phyloP scores from a whole-genome alignment of 257 asterid genomes.

The Ilex aquifolium region DNA sequence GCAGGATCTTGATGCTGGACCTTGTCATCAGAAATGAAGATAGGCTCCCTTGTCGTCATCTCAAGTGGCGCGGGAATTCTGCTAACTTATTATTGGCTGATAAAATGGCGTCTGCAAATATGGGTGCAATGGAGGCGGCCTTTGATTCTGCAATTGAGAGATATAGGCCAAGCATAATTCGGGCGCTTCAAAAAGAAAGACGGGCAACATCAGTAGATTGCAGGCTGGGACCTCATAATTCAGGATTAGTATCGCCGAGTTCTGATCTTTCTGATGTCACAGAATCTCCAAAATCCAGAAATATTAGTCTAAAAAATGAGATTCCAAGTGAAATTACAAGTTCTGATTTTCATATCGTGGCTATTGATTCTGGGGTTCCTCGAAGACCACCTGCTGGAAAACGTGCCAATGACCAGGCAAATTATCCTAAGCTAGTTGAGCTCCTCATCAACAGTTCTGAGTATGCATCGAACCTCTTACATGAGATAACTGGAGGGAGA shows the following conservation, averaged over 20 bases:
- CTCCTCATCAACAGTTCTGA: constrained; percentile 80
- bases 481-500: constrained; percentile 81
- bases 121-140: constrained; percentile 71
- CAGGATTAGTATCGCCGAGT: constrained; percentile 56
- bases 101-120: constrained; percentile 42
- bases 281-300: constrained; percentile 76
- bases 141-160: constrained; percentile 84
- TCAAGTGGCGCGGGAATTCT: constrained; percentile 93
- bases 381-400: constrained; percentile 99
- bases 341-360: constrained; percentile 63
- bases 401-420: constrained; percentile 79
- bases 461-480: constrained; percentile 65
- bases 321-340: constrained; percentile 35
- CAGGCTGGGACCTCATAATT: constrained; percentile 45
- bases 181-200: constrained; percentile 91
- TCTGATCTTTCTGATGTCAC: constrained; percentile 70
- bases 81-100: constrained; percentile 87
- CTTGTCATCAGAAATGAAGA: constrained; percentile 98
- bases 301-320: constrained; percentile 47
- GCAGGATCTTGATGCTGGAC: constrained; percentile 89
- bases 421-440: constrained; percentile 91
- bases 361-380: constrained; percentile 96
- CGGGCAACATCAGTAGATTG: constrained; percentile 81
- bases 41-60: constrained; percentile 94
- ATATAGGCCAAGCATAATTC: constrained; percentile 78